Base-by-base conservation (phyloP, 179 eudicot genomes). In the Beta lomatogona region DNA sequence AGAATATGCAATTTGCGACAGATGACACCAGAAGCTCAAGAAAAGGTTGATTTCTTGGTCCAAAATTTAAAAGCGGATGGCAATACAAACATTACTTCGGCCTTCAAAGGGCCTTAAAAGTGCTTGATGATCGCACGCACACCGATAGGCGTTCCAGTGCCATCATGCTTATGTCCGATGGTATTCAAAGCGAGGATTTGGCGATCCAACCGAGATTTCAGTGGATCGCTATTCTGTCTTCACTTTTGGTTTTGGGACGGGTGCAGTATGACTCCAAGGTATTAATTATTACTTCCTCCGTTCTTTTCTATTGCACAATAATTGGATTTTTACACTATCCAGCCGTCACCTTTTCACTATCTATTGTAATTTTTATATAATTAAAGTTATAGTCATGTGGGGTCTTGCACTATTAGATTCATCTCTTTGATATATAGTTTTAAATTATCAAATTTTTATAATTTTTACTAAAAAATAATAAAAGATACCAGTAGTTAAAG, bases 91-190 rank as follows among this genome's bases (percentile, higher is more conserved):
- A 82, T 71, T 2, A 19, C 52, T 0, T 61, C 13, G 84, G 76
- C 18, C 80, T 82, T 12, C 12, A 50, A 36, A 58, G 8, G 71
- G 84, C 76, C 6, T 50, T 76, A 21, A 14, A 76, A 52, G 76
- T 76, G 48, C 50, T 82, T 2, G 36, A 69, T 5, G 64, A 70
- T 1, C 84, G 80, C 6, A 19, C 12, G 0, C 0, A 8, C 5
- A 25, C 44, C 0, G 28, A 10, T 0, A 63, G 69, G 4, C 76
- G 84, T 21, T 58, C 67, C 1, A 41, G 55, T 16, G 84, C 77
- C 6, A 58, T 82, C 28, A 76, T 82, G 77, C 76, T 82, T 69
- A 58, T 82, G 84, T 69, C 76, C 0, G 64, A 48, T 21, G 80
- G 84, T 12, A 21, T 45, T 5, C 84, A 58, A 13, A 68, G 21